phyloP scores from a whole-genome alignment of 352 stramenopile genomes.

The Pythium folliculosum region DNA sequence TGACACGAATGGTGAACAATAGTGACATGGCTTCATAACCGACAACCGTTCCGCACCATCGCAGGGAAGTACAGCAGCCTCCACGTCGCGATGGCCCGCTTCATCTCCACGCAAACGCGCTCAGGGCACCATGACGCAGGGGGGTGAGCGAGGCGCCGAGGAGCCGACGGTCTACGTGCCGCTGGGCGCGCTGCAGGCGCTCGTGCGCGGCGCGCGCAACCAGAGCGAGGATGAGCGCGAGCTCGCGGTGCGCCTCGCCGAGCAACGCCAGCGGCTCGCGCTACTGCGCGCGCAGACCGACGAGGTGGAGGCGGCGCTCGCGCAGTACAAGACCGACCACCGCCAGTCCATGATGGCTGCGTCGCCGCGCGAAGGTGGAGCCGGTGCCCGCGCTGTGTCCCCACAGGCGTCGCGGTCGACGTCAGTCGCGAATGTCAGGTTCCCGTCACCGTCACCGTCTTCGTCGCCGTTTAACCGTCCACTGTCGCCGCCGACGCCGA shows the following conservation, averaged over 20 bases:
- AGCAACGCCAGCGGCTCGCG: constrained; percentile 38
- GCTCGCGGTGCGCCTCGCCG: constrained; percentile 39
- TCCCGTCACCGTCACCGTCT: too few species aligned
- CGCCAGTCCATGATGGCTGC: constrained; percentile 36
- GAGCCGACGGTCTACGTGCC: constrained; percentile 44
- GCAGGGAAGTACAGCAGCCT: too few species aligned
- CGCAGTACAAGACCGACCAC: constrained; percentile 50
- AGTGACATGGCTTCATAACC: constrained; percentile 18
- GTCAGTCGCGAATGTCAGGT: background rate
- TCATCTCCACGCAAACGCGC: background rate
- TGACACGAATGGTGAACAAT: too few species aligned
- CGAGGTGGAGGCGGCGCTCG: constrained; percentile 49
- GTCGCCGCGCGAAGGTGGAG: background rate
- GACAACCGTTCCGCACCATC: background rate
- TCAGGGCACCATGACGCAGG: background rate
- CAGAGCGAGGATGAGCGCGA: constrained; percentile 43
- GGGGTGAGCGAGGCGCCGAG: background rate
- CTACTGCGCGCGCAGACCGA: constrained; percentile 41
- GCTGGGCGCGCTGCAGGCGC: constrained; percentile 39
- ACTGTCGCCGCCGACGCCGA: background rate
- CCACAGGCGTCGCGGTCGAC: background rate
- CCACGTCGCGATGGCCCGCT: too few species aligned
- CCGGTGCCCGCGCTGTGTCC: background rate
- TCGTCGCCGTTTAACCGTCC: background rate
- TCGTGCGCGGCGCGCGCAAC: constrained; percentile 37